Evolutionary conservation across 1,284 basidiomycete species (phyloP).

Genomic region (Flammula alnicola): DNA sequence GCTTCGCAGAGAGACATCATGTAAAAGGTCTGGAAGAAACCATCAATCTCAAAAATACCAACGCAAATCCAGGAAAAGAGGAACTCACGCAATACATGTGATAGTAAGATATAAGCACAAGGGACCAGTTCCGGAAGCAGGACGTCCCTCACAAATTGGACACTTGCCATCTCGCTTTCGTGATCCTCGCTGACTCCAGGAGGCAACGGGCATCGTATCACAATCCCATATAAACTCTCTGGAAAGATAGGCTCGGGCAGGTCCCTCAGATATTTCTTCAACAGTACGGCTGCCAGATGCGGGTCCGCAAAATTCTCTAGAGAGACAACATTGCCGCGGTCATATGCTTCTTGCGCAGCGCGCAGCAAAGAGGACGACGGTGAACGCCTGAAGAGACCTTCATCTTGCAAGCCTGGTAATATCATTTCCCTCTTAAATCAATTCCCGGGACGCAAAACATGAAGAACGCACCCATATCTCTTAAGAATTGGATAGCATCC

Average conservation of each 20-base stretch:
- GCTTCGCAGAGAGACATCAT: conserved; percentile 73
- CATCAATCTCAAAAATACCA: conserved; percentile 5
- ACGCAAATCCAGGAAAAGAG: background rate
- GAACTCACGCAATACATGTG: conserved; percentile 70
- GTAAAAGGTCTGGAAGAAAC: conserved; percentile 63
- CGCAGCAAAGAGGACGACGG: conserved; percentile 72
- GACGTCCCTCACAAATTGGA: conserved; percentile 68
- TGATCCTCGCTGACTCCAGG: conserved; percentile 35
- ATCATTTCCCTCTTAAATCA: background rate
- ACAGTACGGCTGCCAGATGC: conserved; percentile 79
- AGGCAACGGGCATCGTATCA: conserved; percentile 69
- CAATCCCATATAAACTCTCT: conserved; percentile 64
- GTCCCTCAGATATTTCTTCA: conserved; percentile 85
- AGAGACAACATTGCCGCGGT: conserved; percentile 80
- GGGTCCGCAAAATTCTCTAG: conserved; percentile 76
- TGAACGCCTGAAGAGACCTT: conserved; percentile 81
- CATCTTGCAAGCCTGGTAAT: conserved; percentile 64
- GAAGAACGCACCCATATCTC: conserved; percentile 52
- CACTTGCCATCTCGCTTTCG: conserved; percentile 56
- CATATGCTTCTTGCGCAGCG: conserved; percentile 81
- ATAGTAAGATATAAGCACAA: conserved; percentile 76
- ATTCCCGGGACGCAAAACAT: background rate
- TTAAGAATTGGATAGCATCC: conserved; percentile 76
- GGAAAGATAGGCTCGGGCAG: conserved; percentile 78
- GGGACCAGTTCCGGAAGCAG: conserved; percentile 70